Base-by-base conservation (phyloP, 2,329 filamentous ascomycete species). In the Epichloe sylvatica region DNA sequence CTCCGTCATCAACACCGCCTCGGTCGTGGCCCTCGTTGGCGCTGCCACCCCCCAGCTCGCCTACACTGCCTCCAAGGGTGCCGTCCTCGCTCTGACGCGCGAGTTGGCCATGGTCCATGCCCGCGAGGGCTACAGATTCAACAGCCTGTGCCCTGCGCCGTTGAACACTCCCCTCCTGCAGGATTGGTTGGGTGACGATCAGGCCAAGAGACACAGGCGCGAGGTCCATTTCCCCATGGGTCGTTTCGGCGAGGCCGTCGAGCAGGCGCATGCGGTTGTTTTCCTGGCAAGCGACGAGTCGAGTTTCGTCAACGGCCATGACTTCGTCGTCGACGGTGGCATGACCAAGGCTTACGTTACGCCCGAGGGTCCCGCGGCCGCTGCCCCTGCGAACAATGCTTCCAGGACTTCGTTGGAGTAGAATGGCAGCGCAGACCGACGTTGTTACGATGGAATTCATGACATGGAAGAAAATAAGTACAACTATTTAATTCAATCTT, bases 291-390 rank as follows among this genome's bases (percentile, higher is more conserved):
- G 83, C 56, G 88, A 94, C 57, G 88, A 94, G 72, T 81, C 83
- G 61, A 87, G 84, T 72, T 94, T 94, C 60, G 85, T 94, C 61
- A 94, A 92, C 56, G 89, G 86, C 11, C 84, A 81, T 52, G 92
- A 97, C 64, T 94, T 97, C 70, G 84, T 94, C 4, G 89, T 97
- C 25, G 92, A 98, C 61, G 92, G 92, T 51, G 91, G 91, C 52
- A 87, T 98, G 86, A 91, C 82, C 60, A 95, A 86, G 75, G 86
- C 89, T 42, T 97, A 96, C 66, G 80, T 84, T 30, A 84, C 81
- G 1, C 70, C 81, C 2, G 79, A 83, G 66, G 81, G 81, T 3
- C 70, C 76, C 13, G 62, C 78, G 8, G 57, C 70, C 0, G 57
- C 69, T 11, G 73, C 75, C 5, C 81, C 81, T 3, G 63, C 67